Evolutionary conservation across 495 filamentous ascomycete genomes (phyloP), one percentile per base, ranked within the genome.

Genomic region (Penicillium pulvis): DNA sequence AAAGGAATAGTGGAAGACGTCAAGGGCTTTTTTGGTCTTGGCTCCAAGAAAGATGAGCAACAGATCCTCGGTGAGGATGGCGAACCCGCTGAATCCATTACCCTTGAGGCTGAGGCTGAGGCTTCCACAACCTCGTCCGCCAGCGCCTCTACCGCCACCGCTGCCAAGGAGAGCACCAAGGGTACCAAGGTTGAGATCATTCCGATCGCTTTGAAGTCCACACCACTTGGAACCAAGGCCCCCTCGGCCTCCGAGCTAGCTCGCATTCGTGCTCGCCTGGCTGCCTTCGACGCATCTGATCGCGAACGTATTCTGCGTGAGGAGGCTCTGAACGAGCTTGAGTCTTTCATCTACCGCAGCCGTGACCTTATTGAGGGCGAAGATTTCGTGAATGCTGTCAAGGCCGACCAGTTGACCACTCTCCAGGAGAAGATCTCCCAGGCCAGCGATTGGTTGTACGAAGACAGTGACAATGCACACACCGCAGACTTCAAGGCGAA

Each of bases 11-110:
- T 93, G 39, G 95, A 97, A 63, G 90, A 90, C 42, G 89, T 98
- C 68, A 99, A 99, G 79, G 91, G 88, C 55, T 85, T 96, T 58
- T 93, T 98, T 66, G 95, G 95, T 16, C 90, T 97, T 65, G 94
- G 94, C 8, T 86, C 85, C 58, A 90, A 93, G 77, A 93, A 96
- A 62, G 86, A 83, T 57, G 84, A 82, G 33, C 93, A 97, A 73
- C 85, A 89, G 63, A 85, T 90, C 20, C 73, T 96, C 19, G 87
- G 86, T 31, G 87, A 83, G 48, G 85, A 83, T 45, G 69, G 71
- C 26, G 74, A 80, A 23, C 62, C 77, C 0, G 72, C 67, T 50
- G 76, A 82, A 61, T 77, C 79, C n/a, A 71, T 78, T 46, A 78
- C 73, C 17, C 73, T 79, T 23, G 80, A 84, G 59, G 70, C 78